Percentiles rank a stretch among this genome's conserved stretches.
These are phyloP conservation scores for Suillus decipiens DNA, from an alignment of 768 basidiomycete species.

Conservation along the genomic window DNA sequence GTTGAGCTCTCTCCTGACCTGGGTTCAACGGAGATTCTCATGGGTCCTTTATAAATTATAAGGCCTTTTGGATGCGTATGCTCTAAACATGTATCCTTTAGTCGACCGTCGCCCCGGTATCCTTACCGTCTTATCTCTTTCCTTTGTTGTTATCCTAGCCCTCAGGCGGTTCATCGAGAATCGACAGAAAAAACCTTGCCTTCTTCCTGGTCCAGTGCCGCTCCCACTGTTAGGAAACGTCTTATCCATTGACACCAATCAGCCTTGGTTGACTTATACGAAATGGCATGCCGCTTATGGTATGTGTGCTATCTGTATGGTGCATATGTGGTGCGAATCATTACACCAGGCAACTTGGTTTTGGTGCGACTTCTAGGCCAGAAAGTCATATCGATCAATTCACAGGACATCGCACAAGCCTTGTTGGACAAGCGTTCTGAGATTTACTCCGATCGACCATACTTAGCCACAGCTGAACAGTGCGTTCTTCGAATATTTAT, in stretches of 20 bases:
- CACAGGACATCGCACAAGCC: slow-evolving; percentile 7
- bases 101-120: not conserved
- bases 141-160: not conserved
- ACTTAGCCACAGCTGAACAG: slow-evolving; percentile 5
- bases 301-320: not conserved
- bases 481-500: not conserved
- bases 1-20: not conserved
- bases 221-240: slow-evolving; percentile 10
- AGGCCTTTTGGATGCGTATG: too few species aligned
- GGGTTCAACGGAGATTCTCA: not conserved
- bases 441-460: slow-evolving; percentile 14
- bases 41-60: slow-evolving; percentile 1
- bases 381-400: slow-evolving; percentile 4
- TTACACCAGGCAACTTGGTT: slow-evolving; percentile 6
- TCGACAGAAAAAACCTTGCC: not conserved
- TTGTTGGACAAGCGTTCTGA: slow-evolving; percentile 13
- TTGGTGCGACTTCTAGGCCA: slow-evolving; percentile 8
- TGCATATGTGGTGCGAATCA: not conserved
- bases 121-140: not conserved
- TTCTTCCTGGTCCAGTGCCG: slow-evolving; percentile 10
- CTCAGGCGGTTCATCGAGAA: not conserved
- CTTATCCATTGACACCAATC: slow-evolving; percentile 4
- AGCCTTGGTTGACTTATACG: slow-evolving; percentile 9
- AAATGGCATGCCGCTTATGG: slow-evolving; percentile 5
- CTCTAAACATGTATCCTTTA: not conserved